Conservation (phyloP, 208 protist genomes). For the Lotmaria passim region DNA sequence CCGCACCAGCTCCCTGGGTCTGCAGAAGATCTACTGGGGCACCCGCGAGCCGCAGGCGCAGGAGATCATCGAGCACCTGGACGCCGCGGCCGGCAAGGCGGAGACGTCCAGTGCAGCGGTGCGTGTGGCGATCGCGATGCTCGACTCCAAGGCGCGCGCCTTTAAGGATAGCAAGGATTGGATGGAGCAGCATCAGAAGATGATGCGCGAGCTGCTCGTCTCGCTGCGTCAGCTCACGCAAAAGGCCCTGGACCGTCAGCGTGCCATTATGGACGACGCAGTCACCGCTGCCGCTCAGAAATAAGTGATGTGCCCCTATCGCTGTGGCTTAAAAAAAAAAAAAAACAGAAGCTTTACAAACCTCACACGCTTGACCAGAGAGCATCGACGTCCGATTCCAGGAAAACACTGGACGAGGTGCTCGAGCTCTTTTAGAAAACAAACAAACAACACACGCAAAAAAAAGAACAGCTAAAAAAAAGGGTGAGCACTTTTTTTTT, state of each 20-base stretch:
- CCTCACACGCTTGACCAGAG: background rate
- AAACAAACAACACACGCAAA: background rate
- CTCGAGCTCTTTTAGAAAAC: no score
- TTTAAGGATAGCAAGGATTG: conserved; percentile 68
- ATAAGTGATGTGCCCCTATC: background rate
- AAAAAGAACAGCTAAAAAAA: background rate
- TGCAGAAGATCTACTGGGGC: conserved; percentile 75
- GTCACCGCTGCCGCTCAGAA: conserved; percentile 14
- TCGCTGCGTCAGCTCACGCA: conserved; percentile 64
- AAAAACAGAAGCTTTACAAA: background rate
- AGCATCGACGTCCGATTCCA: no score
- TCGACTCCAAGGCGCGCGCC: conserved; percentile 54
- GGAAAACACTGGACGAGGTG: no score
- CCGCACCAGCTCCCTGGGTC: conserved; percentile 47
- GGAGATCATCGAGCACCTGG: conserved; percentile 58
- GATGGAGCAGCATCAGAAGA: conserved; percentile 74
- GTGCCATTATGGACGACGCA: conserved; percentile 58
- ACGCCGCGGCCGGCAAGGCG: conserved; percentile 47
- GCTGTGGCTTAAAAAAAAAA: no score
- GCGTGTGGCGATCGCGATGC: conserved; percentile 56
- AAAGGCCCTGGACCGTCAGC: conserved; percentile 65
- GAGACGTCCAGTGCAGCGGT: conserved; percentile 70
- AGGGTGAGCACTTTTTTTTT: background rate
- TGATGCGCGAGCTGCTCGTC: conserved; percentile 60
- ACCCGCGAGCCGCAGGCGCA: conserved; percentile 59